Base-by-base conservation (phyloP, 192 early-diverging fungal genomes). In the Coemansia nantahalensis region DNA sequence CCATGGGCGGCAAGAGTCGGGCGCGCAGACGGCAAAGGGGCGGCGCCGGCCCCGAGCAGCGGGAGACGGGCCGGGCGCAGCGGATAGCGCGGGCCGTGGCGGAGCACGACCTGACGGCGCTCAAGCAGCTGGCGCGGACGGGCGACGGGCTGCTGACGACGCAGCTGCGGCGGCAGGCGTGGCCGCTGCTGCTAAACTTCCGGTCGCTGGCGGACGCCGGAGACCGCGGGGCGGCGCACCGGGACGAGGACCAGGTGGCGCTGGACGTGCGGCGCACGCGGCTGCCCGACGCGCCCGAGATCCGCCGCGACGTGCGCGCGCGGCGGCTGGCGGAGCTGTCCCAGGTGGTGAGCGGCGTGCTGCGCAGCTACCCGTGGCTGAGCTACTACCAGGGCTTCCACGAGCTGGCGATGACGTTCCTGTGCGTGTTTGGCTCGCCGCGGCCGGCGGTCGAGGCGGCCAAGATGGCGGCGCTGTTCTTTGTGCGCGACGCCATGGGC, bases 321-420 rank as follows among this genome's bases (percentile, higher is more conserved):
- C 63, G 66, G 49, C 76, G 77, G 28, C 83, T 81, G 45, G 42
- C 54, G 42, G 76, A 83, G 46, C 60, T 85, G 36, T 48, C 68
- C 23, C 46, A 34, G 2, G 67, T 83, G 19, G 79, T 85, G 9
- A 34, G 56, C 21, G 49, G 58, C 21, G 77, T 83, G 14, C 46
- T 85, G 38, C 78, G 82, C 49, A 56, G 60, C 31, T 75, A 85
- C 56, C 82, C 80, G 26, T 80, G 76, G 61, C 66, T 87, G 22
- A 70, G 82, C 45, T 89, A 87, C 67, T 89, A 86, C 55, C 87
- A 87, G 52, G 74, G 79, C 10, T 81, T 77, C 39, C 78, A 81
- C 42, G 79, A 82, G 42, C 63, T 78, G 21, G 45, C 66, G 1
- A 53, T 81, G 34, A 51, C 53, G 17, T 80, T 79, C 37, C 54